Conservation (phyloP, 768 basidiomycete species). For the Obba rivulosa region DNA sequence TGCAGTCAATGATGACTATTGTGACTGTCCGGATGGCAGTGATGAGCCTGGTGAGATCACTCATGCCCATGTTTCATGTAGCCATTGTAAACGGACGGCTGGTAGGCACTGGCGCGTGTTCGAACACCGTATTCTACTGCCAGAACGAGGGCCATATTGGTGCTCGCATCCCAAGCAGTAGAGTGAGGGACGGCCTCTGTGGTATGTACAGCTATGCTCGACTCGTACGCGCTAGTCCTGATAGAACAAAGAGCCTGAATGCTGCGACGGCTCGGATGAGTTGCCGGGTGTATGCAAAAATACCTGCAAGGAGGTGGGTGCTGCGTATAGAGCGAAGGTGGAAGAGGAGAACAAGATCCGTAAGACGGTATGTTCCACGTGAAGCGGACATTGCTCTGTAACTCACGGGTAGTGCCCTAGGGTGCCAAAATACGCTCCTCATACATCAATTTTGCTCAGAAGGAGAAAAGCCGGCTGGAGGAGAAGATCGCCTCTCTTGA, state of each 20-base stretch:
- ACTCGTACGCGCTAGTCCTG: background rate
- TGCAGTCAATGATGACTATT: constrained; percentile 90
- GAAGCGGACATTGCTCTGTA: background rate
- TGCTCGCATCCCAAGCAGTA: constrained; percentile 65
- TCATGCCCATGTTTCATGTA: background rate
- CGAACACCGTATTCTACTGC: constrained; percentile 75
- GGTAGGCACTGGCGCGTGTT: constrained; percentile 81
- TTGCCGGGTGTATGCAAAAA: constrained; percentile 73
- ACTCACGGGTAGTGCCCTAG: constrained; percentile 31
- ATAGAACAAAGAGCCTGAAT: constrained; percentile 62
- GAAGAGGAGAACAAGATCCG: constrained; percentile 75
- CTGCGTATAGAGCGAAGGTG: constrained; percentile 55
- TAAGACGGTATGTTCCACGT: constrained; percentile 56
- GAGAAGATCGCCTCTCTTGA: constrained; percentile 46
- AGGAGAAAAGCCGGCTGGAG: constrained; percentile 85
- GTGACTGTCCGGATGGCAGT: constrained; percentile 92
- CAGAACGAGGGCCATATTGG: constrained; percentile 86
- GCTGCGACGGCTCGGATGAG: constrained; percentile 97
- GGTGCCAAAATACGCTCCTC: constrained; percentile 88
- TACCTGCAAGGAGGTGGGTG: constrained; percentile 71
- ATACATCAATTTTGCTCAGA: constrained; percentile 83
- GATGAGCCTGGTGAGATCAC: constrained; percentile 76
- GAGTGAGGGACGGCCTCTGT: constrained; percentile 91
- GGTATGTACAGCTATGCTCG: constrained; percentile 43
- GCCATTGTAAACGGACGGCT: constrained; percentile 5